Percentiles rank a stretch among this genome's conserved stretches.
phyloP scores from a whole-genome alignment of 345 rosid species.

The Mangifera indica region DNA sequence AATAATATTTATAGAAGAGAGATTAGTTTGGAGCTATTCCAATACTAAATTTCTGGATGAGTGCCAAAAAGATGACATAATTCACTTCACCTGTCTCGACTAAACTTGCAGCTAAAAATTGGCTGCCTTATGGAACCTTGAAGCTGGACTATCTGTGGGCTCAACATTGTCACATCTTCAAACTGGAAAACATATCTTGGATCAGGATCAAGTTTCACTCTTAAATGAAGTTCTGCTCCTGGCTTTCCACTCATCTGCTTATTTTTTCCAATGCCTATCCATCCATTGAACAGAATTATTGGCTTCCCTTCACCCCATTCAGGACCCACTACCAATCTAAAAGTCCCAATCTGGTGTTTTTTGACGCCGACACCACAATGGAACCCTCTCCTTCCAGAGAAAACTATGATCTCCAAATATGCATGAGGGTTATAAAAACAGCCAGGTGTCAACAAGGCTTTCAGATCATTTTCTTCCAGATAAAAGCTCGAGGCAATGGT shows the following conservation, averaged over 20 bases:
- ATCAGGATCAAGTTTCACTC: constrained; percentile 88
- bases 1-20: background rate
- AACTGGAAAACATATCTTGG: constrained; percentile 93
- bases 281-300: constrained; percentile 70
- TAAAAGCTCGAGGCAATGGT: constrained; percentile 80
- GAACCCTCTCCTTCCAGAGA: constrained; percentile 57
- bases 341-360: constrained; percentile 79
- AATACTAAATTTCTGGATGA: background rate
- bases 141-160: constrained; percentile 96
- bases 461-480: constrained; percentile 86
- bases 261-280: constrained; percentile 85
- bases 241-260: constrained; percentile 59
- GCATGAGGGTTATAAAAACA: constrained; percentile 75
- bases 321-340: constrained; percentile 79
- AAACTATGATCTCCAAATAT: constrained; percentile 67
- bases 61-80: constrained; percentile 4
- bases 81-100: constrained; percentile 73
- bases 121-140: constrained; percentile 90
- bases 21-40: background rate
- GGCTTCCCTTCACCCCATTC: constrained; percentile 89
- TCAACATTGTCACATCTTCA: constrained; percentile 73
- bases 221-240: constrained; percentile 82
- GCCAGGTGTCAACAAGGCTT: constrained; percentile 67
- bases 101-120: constrained; percentile 92
- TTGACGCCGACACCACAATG: constrained; percentile 78